Evolutionary conservation across 441 rosid species (phyloP).

Genomic region (Viola pubescens): DNA sequence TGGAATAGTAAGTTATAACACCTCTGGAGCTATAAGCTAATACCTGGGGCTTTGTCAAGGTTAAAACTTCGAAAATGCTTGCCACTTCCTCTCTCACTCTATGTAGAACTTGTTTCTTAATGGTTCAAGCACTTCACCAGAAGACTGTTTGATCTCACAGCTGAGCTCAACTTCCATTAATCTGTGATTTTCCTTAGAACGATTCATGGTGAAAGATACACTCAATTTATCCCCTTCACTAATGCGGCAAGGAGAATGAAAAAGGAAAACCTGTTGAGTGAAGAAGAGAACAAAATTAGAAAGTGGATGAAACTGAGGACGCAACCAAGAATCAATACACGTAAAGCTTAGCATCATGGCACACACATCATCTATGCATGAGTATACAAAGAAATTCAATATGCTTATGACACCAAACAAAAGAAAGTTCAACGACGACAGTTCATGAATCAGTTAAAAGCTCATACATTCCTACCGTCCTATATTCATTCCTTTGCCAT

Average conservation of each 20-base stretch:
- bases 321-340: too few relatives aligned
- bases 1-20: neutral
- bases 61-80: slow-evolving; percentile 9
- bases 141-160: slow-evolving; percentile 47
- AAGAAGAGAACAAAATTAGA: slow-evolving; percentile 10
- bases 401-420: too few relatives aligned
- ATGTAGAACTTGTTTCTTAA: slow-evolving; percentile 52
- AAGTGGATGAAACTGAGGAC: neutral
- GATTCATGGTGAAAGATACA: slow-evolving; percentile 63
- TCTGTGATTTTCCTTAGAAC: slow-evolving; percentile 81
- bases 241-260: slow-evolving; percentile 46
- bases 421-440: too few relatives aligned
- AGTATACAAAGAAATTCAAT: too few relatives aligned
- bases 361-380: too few relatives aligned
- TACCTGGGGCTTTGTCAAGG: slow-evolving; percentile 15
- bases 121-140: slow-evolving; percentile 41
- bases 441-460: too few relatives aligned
- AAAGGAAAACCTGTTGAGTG: slow-evolving; percentile 62
- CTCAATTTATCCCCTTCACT: slow-evolving; percentile 50
- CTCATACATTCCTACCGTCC: too few relatives aligned
- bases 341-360: too few relatives aligned
- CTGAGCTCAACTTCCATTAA: slow-evolving; percentile 78
- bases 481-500: too few relatives aligned
- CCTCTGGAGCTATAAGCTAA: slow-evolving; percentile 4
- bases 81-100: slow-evolving; percentile 48